Conservation (phyloP, 2,329 filamentous ascomycete genomes). For the Stagonosporopsis vannaccii region DNA sequence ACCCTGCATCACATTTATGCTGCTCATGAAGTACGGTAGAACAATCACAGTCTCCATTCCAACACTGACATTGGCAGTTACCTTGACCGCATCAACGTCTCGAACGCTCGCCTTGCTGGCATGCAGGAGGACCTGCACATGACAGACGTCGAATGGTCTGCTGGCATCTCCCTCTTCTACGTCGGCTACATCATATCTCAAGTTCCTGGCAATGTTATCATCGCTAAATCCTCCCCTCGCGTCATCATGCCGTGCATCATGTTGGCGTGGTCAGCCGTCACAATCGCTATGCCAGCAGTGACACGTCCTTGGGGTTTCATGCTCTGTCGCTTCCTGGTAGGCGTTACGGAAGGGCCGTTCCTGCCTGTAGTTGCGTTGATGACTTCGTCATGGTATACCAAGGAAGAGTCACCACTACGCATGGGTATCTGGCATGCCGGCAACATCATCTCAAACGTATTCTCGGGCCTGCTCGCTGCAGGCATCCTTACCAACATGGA, state of each 20-base stretch:
- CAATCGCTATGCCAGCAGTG: slow-evolving; percentile 54
- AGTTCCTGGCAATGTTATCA: slow-evolving; percentile 56
- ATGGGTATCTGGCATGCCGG: slow-evolving; percentile 58
- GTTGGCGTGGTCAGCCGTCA: slow-evolving; percentile 53
- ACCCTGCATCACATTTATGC: slow-evolving; percentile 41
- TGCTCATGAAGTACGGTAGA: slow-evolving; percentile 37
- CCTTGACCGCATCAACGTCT: slow-evolving; percentile 53
- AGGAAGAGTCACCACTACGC: slow-evolving; percentile 53
- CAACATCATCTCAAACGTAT: slow-evolving; percentile 55
- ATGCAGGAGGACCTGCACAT: slow-evolving; percentile 48
- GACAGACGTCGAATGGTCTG: slow-evolving; percentile 45
- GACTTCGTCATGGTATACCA: slow-evolving; percentile 58
- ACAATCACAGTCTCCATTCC: no score
- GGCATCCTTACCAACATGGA: slow-evolving; percentile 57
- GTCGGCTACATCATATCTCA: slow-evolving; percentile 57
- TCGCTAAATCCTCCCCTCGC: slow-evolving; percentile 50
- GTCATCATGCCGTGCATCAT: slow-evolving; percentile 50
- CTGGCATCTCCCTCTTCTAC: slow-evolving; percentile 55
- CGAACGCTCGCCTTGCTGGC: slow-evolving; percentile 51
- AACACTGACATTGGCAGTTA: slow-evolving; percentile 35
- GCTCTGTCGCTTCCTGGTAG: slow-evolving; percentile 48
- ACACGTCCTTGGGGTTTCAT: slow-evolving; percentile 43
- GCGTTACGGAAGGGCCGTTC: slow-evolving; percentile 50
- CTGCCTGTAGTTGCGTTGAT: slow-evolving; percentile 50
- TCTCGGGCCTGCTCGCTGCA: slow-evolving; percentile 56